Evolutionary conservation across 345 rosid genomes (phyloP).

Genomic region (Isatis tinctoria): DNA sequence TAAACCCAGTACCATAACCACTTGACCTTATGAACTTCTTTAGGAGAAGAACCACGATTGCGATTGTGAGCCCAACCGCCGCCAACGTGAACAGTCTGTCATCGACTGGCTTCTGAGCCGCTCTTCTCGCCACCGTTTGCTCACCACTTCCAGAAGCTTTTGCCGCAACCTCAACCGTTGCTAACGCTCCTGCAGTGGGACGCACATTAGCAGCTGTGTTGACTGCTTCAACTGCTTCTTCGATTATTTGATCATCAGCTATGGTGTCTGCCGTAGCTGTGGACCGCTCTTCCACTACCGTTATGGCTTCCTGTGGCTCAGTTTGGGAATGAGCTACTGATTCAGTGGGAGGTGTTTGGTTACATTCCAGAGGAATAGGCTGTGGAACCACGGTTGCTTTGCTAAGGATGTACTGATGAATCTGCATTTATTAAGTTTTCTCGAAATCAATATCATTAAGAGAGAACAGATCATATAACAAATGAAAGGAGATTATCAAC

Average conservation of each 20-base stretch:
- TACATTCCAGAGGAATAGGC: conserved; percentile 20
- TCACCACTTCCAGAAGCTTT: conserved; percentile 38
- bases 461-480: not conserved
- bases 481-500: not conserved
- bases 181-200: conserved; percentile 19
- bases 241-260: conserved; percentile 40
- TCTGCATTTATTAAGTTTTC: conserved; percentile 40
- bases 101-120: conserved; percentile 64
- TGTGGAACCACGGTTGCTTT: conserved; percentile 70
- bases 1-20: conserved; percentile 71
- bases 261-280: conserved; percentile 21
- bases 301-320: conserved; percentile 19
- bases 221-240: conserved; percentile 42
- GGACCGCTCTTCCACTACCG: conserved; percentile 11
- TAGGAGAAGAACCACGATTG: conserved; percentile 77
- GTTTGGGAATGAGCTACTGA: conserved; percentile 27
- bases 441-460: not conserved
- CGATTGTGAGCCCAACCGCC: conserved; percentile 78
- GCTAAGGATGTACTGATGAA: conserved; percentile 82
- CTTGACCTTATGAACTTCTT: conserved; percentile 82
- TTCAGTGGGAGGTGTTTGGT: conserved; percentile 13
- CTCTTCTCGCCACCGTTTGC: conserved; percentile 31
- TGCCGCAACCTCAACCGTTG: conserved; percentile 29
- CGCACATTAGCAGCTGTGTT: conserved; percentile 21
- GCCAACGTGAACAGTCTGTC: conserved; percentile 84